Evolutionary conservation across 2,329 filamentous ascomycete species (phyloP).

Genomic region (Amesomyces nigricolor): DNA sequence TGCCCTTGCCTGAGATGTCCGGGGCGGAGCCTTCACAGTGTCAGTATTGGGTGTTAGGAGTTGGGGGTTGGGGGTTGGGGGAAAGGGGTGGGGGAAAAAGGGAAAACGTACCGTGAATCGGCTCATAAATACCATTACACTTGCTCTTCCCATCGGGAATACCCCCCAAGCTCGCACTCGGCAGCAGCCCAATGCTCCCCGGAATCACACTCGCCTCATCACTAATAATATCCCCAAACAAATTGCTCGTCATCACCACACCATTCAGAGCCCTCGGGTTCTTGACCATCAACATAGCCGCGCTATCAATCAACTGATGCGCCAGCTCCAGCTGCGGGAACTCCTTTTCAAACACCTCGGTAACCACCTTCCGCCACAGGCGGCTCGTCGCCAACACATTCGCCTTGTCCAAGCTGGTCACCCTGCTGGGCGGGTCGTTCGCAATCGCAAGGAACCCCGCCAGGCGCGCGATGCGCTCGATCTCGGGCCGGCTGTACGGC

Average conservation of each 20-base stretch:
- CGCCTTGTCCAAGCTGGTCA: conserved; percentile 90
- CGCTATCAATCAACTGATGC: conserved; percentile 90
- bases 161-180: conserved; percentile 79
- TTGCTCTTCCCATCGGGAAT: conserved; percentile 78
- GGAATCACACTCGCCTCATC: conserved; percentile 95
- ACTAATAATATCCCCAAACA: conserved; percentile 93
- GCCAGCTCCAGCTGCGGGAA: conserved; percentile 79
- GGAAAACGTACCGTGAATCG: conserved; percentile 71
- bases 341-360: conserved; percentile 78
- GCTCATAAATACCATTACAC: conserved; percentile 95
- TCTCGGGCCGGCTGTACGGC: conserved; percentile 76
- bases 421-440: conserved; percentile 67
- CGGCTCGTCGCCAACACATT: conserved; percentile 89
- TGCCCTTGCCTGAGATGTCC: conserved; percentile 85
- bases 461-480: conserved; percentile 80
- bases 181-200: conserved; percentile 80
- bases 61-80: neutral
- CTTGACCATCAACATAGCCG: conserved; percentile 98
- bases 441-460: conserved; percentile 76
- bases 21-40: conserved; percentile 66
- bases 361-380: conserved; percentile 83
- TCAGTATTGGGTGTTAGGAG: neutral
- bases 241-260: conserved; percentile 84
- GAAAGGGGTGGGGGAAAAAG: neutral
- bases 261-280: conserved; percentile 84